Evolutionary conservation across 2,329 filamentous ascomycete species (phyloP), one percentile per base, ranked within the genome.

Genomic region (Cercospora canescens): DNA sequence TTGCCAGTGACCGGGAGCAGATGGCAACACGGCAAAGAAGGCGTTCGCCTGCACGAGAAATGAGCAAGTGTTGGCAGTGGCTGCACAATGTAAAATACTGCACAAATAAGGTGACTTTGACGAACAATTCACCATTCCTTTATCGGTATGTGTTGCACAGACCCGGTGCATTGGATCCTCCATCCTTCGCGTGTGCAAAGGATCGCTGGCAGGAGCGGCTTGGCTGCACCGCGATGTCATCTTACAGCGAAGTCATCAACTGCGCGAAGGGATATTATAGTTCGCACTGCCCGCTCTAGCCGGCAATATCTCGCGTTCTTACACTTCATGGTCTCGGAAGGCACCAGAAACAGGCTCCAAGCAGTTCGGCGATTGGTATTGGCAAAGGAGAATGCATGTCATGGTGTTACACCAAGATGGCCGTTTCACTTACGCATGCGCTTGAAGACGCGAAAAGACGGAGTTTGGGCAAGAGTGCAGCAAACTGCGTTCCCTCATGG

Each of bases 1-100:
- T 77, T 94, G 70, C 87, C 89, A 7, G 79, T 87, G 16, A 65
- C 67, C 35, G 67, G 68, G 28, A 67, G 58, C 54, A 67, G 57
- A 37, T 65, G 54, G 45, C 37, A 24, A 14, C 48, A 65, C 16
- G 66, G 50, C 6, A 67, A 65, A 39, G 66, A 67, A 66, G 64
- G 64, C 4, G 9, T 50, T 37, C 62, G 62, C 14, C 21, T 59
- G 55, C 54, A 37, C 14, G 62, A 63, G 30, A 63, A 59, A 55
- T 63, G 45, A 52, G 39, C 52, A 35, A 14, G 28, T 56, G 4
- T 6, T n/a, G 8, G 28, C 52, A 56, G 45, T 32, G 48, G 18
- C 16, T 26, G 50, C 60, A 30, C 16, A 32, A 55, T 41, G 48
- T 39, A 62, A 41, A 41, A 32, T 50, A 55, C 18, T 60, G 57